Base-by-base conservation (phyloP, 1,139 yeast species). In the Candida mesenterica region DNA sequence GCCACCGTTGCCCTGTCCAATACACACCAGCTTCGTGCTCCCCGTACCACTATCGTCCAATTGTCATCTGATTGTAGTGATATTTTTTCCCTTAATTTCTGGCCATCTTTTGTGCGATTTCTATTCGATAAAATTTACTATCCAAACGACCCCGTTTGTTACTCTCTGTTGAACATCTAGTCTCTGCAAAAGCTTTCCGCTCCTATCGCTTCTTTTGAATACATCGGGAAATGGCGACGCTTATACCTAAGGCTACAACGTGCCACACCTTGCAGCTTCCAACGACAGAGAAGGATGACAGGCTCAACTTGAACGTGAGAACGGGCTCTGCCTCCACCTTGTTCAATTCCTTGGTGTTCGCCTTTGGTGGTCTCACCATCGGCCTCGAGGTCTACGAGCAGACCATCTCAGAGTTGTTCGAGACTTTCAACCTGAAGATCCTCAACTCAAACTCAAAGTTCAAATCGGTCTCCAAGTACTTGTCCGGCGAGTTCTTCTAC, bases 351-450 rank as follows among this genome's bases (percentile, higher is more conserved):
- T 62, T 78, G 36, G 67, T 83, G 2, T 71, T 78, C 33, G 77
- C 77, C 0, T 76, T 69, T 50, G 90, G 89, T n/a, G 92, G 92
- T 0, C 56, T 79, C n/a, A 73, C 79, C 1, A 59, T 77, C 15
- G 84, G 82, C 1, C 50, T 81, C 17, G 77, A 74, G 30, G 52
- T 82, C 17, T 44, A 50, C 6, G 53, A 62, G 5, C 52, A 65
- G 13, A 59, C 74, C 18, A 55, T 68, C 23, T 53, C 51, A 1
- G 72, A 63, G 32, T 45, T 62, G 40, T 30, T 46, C 38, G 32
- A 43, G 8, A 52, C 51, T 3, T 68, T 67, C 44, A 40, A 45
- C n/a, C 55, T 49, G 50, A 62, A 59, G 36, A 40, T 61, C 16
- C 42, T 48, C 28, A 41, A 44, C 22, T 48, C 57, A 33, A 54